Evolutionary conservation across 2,329 filamentous ascomycete genomes (phyloP).

Genomic region (Ascochyta fabae): DNA sequence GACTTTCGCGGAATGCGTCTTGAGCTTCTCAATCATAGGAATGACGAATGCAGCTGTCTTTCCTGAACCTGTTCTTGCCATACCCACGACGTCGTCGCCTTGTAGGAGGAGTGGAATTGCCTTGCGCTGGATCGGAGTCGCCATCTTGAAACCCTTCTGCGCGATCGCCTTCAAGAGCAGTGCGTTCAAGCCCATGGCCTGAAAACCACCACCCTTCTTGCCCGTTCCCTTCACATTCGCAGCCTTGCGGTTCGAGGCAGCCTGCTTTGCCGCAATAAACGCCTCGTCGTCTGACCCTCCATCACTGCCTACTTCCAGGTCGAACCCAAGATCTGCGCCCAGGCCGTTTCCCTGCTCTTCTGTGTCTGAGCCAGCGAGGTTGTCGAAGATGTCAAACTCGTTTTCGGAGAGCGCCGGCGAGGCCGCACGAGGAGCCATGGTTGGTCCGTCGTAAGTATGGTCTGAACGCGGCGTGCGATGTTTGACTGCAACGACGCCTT

Average conservation of each 20-base stretch:
- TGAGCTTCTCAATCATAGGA: conserved; percentile 94
- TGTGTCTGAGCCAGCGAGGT: conserved; percentile 70
- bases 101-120: conserved; percentile 91
- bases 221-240: conserved; percentile 80
- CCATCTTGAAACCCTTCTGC: conserved; percentile 92
- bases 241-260: conserved; percentile 84
- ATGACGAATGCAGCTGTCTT: conserved; percentile 99
- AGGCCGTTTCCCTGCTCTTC: conserved; percentile 50
- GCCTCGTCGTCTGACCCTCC: conserved; percentile 74
- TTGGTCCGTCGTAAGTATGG: conserved; percentile 5
- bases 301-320: conserved; percentile 56
- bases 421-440: conserved; percentile 75
- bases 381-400: conserved; percentile 86
- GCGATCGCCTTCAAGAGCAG: conserved; percentile 89
- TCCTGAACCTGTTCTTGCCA: conserved; percentile 98
- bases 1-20: conserved; percentile 83
- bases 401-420: conserved; percentile 88
- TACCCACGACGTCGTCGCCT: conserved; percentile 94
- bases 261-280: conserved; percentile 88
- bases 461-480: conserved; percentile 16
- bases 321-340: conserved; percentile 46
- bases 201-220: conserved; percentile 96
- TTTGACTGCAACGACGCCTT: conserved; percentile 16
- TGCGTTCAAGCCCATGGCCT: conserved; percentile 87
- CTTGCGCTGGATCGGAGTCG: conserved; percentile 96